Percentiles rank a stretch among this genome's conserved stretches.
phyloP scores from a whole-genome alignment of 495 filamentous ascomycete species.

The Penicillium desertorum region DNA sequence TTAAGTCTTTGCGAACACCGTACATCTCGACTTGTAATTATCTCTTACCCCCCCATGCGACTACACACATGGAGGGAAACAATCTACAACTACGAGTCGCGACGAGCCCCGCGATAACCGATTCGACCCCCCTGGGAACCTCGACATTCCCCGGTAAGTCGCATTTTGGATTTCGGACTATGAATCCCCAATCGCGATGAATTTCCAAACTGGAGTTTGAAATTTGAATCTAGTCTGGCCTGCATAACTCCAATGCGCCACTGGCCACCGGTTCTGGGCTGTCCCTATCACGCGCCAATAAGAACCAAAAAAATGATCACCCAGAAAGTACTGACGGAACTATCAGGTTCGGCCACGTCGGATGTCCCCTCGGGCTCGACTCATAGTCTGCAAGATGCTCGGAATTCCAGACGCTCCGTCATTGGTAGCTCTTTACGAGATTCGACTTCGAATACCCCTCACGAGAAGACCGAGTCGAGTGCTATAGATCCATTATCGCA shows the following conservation, averaged over 20 bases:
- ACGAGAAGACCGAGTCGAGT: slow-evolving; percentile 39
- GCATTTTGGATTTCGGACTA: neutral
- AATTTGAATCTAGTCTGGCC: neutral
- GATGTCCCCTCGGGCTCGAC: slow-evolving; percentile 42
- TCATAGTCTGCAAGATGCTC: slow-evolving; percentile 36
- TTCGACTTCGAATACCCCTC: slow-evolving; percentile 30
- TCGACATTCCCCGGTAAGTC: slow-evolving; percentile 27
- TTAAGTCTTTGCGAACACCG: neutral
- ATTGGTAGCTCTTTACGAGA: slow-evolving; percentile 27
- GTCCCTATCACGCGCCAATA: slow-evolving; percentile 2
- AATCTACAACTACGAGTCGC: slow-evolving; percentile 20
- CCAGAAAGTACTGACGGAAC: slow-evolving; percentile 8
- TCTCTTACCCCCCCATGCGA: slow-evolving; percentile 18
- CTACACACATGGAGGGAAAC: slow-evolving; percentile 20
- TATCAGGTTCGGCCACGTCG: slow-evolving; percentile 34
- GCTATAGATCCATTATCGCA: slow-evolving; percentile 59
- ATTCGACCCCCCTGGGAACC: slow-evolving; percentile 18
- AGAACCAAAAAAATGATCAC: neutral
- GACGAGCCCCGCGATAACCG: slow-evolving; percentile 21
- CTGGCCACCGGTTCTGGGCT: neutral
- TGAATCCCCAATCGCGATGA: neutral
- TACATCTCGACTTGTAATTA: neutral
- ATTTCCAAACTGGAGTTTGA: neutral
- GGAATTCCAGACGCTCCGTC: slow-evolving; percentile 23
- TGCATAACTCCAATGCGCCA: slow-evolving; percentile 6